Conservation (phyloP, 192 early-diverging fungal species). For the Geranomyces michiganensis region DNA sequence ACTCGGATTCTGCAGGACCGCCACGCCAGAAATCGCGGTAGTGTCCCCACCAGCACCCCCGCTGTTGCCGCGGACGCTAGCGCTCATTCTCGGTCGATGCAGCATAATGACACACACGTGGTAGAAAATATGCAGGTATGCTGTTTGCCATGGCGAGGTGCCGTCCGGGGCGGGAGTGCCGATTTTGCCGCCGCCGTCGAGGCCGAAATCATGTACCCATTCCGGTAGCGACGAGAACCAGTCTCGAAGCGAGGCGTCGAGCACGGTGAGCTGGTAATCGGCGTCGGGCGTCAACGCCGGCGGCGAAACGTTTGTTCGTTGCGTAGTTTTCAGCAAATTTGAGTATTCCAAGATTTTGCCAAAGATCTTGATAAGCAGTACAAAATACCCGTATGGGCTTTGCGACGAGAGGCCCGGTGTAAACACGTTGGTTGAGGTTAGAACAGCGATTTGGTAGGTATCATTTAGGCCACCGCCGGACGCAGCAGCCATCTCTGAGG, state of each 20-base stretch:
- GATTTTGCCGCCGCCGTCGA: not conserved
- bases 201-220: slow-evolving; percentile 24
- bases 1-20: slow-evolving; percentile 16
- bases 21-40: not conserved
- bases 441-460: slow-evolving; percentile 37
- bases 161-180: not conserved
- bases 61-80: not conserved
- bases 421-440: slow-evolving; percentile 40
- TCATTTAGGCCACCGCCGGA: slow-evolving; percentile 12
- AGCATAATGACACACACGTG: slow-evolving; percentile 45
- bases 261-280: slow-evolving; percentile 42
- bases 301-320: slow-evolving; percentile 9
- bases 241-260: slow-evolving; percentile 42
- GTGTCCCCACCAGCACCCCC: not conserved
- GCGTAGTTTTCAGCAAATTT: slow-evolving; percentile 32
- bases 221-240: slow-evolving; percentile 46
- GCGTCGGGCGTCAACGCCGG: slow-evolving; percentile 19
- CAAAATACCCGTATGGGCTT: slow-evolving; percentile 35
- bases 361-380: slow-evolving; percentile 50
- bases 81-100: slow-evolving; percentile 47
- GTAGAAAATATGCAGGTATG: slow-evolving; percentile 47
- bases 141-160: slow-evolving; percentile 10
- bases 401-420: slow-evolving; percentile 37
- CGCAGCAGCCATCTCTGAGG: not conserved
- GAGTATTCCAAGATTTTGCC: slow-evolving; percentile 48